A percentile compares a stretch with the other conserved stretches of the same genome.
phyloP scores from a whole-genome alignment of 331 rosid genomes.

The Phaseolus coccineus region DNA sequence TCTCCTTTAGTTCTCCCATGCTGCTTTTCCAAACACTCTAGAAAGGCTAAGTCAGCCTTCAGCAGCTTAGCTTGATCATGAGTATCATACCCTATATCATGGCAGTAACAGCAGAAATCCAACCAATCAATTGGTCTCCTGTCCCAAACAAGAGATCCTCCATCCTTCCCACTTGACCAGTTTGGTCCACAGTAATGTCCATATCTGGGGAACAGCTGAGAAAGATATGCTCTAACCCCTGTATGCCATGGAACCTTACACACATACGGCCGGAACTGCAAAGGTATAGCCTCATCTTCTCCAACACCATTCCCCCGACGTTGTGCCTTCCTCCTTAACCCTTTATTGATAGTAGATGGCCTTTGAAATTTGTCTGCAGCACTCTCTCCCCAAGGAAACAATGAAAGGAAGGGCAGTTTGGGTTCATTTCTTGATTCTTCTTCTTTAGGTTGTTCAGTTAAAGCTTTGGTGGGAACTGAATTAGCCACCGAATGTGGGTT shows the following conservation, averaged over 20 bases:
- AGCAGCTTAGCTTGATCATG: conserved; percentile 80
- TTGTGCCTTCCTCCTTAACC: conserved; percentile 63
- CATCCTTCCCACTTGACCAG: conserved; percentile 95
- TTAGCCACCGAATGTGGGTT: conserved; percentile 46
- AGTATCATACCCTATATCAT: conserved; percentile 93
- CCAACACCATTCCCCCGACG: conserved; percentile 37
- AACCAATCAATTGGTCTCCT: conserved; percentile 95
- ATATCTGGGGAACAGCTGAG: conserved; percentile 88
- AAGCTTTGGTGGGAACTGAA: conserved; percentile 37
- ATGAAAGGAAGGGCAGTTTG: conserved; percentile 59
- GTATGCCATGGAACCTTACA: conserved; percentile 99
- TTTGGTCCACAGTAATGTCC: conserved; percentile 99
- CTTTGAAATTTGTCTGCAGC: conserved; percentile 47
- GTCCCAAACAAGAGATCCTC: conserved; percentile 88
- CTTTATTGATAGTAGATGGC: conserved; percentile 72
- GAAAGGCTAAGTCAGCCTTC: conserved; percentile 89
- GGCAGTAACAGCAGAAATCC: conserved; percentile 98
- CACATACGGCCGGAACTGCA: conserved; percentile 87
- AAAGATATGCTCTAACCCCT: conserved; percentile 79
- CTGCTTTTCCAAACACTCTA: conserved; percentile 87
- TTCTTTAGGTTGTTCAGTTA: conserved; percentile 44
- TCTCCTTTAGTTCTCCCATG: conserved; percentile 81
- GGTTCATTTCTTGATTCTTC: conserved; percentile 49
- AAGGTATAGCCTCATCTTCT: conserved; percentile 37
- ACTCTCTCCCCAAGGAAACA: conserved; percentile 62